Evolutionary conservation across 306 rosid genomes (phyloP).

Genomic region (apple (Malus domestica)): DNA sequence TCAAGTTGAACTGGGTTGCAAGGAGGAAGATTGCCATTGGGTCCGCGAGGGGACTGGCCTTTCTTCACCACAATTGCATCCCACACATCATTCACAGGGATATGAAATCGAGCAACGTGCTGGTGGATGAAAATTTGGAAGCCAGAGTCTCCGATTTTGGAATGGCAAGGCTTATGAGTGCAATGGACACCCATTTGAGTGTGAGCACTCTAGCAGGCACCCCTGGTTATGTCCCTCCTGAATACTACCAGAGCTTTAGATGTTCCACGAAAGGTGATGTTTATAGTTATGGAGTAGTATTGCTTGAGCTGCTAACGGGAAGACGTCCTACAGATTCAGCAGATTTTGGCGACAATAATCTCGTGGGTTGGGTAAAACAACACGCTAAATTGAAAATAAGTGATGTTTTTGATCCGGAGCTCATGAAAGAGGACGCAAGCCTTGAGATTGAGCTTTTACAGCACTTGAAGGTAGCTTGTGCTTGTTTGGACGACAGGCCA

Average conservation of each 20-base stretch:
- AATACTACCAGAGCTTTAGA: constrained; percentile 92
- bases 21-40: constrained; percentile 91
- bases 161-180: constrained; percentile 95
- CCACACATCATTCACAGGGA: constrained; percentile 97
- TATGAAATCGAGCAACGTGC: constrained; percentile 96
- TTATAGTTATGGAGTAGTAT: constrained; percentile 87
- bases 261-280: constrained; percentile 91
- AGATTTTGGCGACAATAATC: constrained; percentile 95
- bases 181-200: constrained; percentile 94
- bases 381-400: constrained; percentile 70
- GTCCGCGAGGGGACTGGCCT: constrained; percentile 87
- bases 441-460: constrained; percentile 78
- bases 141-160: constrained; percentile 98
- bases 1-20: constrained; percentile 72
- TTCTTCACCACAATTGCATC: constrained; percentile 83
- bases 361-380: constrained; percentile 97
- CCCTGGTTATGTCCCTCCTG: constrained; percentile 96
- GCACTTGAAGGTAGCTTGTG: constrained; percentile 74
- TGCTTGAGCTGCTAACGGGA: constrained; percentile 86
- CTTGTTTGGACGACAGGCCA: constrained; percentile 80
- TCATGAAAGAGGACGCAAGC: constrained; percentile 76
- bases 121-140: constrained; percentile 79
- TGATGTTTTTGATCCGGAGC: constrained; percentile 76
- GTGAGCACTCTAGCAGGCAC: constrained; percentile 97
- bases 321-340: constrained; percentile 78